These are phyloP conservation scores for Collybia mongolica DNA, from an alignment of 768 basidiomycete genomes.

Conservation along the genomic window DNA sequence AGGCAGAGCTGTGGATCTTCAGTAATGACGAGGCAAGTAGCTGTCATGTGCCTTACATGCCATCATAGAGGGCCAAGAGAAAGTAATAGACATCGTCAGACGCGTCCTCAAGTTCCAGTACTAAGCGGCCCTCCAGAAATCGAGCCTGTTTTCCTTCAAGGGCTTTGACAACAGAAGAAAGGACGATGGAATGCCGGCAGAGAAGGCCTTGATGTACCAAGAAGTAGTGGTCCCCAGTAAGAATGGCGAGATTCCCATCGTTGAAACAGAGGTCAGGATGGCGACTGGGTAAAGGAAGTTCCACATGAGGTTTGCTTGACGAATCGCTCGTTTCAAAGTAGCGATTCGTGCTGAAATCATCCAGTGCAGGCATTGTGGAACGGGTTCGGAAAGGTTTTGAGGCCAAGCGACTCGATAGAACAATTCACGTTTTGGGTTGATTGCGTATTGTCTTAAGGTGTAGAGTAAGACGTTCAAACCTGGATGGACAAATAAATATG, in stretches of 20 bases:
- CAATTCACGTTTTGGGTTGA: no score
- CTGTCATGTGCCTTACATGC: constrained; percentile 48
- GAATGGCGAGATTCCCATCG: constrained; percentile 69
- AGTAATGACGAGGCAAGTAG: constrained; percentile 8
- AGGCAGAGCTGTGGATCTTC: constrained; percentile 33
- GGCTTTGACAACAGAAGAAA: constrained; percentile 38
- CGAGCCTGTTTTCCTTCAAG: constrained; percentile 21
- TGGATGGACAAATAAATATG: no score
- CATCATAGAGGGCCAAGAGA: constrained; percentile 67
- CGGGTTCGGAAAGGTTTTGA: no score
- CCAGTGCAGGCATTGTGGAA: constrained; percentile 10
- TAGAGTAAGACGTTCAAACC: no score
- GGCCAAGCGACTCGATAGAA: no score
- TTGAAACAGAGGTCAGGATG: constrained; percentile 59
- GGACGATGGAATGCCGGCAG: constrained; percentile 56
- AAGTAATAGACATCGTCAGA: constrained; percentile 59
- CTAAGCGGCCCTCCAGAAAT: constrained; percentile 56
- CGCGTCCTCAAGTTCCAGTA: constrained; percentile 53
- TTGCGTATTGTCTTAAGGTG: no score
- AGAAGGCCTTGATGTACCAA: constrained; percentile 68
- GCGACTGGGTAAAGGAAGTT: constrained; percentile 25
- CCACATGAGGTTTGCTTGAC: constrained; percentile 6
- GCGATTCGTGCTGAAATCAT: constrained; percentile 50
- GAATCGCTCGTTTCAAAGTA: constrained; percentile 22
- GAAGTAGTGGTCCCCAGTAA: constrained; percentile 59